Base-by-base conservation (phyloP, 768 basidiomycete genomes). In the Agrocybe pediades region DNA sequence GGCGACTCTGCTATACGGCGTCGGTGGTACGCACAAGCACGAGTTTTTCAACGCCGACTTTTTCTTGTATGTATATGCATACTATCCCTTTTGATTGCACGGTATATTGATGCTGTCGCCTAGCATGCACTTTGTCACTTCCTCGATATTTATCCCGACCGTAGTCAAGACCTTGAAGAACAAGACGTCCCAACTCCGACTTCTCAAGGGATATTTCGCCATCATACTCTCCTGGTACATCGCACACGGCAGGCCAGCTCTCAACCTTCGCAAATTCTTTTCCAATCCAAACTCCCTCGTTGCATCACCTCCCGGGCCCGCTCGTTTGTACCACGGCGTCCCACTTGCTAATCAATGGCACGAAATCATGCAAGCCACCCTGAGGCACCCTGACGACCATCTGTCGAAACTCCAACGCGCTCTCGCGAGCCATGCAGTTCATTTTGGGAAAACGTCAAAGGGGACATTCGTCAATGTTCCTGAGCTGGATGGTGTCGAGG, bases 91-190 rank as follows among this genome's bases (percentile, higher is more conserved):
- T 29, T 44, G 33, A 46, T 41, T n/a, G 0, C 33, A 17, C n/a
- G n/a, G n/a, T n/a, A 1, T 41, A 20, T 46, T 6, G 33, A 53
- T 19, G 17, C 16, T 46, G 41, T 44, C 43, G 15, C 26, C 46
- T 15, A 89, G 86, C 13, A 82, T 86, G 70, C 88, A 84, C 57
- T 68, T 85, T 1, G 78, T 88, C 33, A 91, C 88, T 0, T 87
- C 86, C 3, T 74, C 81, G 3, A 61, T 87, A 19, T 87, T 88
- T 72, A 62, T 87, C 23, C 74, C 82, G 0, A 79, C 85, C 1
- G 21, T 50, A 5, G 52, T 84, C 40, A 59, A 77, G 27, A 73
- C 73, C 0, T 59, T 59, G 27, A 66, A 82, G 46, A 65, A 73
- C 5, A 74, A 74, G 0, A 39, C 65, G 0, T 82, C 81, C 0